Percentiles rank a stretch among this genome's conserved stretches.
Conservation (phyloP, 345 rosid genomes). For the Streptanthus diversifolius region DNA sequence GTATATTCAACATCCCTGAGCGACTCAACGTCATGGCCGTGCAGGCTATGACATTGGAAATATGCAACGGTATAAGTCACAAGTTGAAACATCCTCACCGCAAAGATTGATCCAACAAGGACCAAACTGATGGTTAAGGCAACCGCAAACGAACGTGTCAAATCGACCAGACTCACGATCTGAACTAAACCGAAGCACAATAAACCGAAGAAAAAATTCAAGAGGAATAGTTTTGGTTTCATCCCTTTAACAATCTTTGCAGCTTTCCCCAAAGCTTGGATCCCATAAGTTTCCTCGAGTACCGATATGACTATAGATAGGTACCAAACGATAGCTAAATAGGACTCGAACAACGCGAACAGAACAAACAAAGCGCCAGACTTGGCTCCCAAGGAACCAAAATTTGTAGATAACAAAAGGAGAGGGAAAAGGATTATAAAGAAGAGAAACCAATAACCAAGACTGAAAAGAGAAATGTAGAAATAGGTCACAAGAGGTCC, state of each 20-base stretch:
- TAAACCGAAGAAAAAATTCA: constrained; percentile 37
- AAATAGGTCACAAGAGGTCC: constrained; percentile 44
- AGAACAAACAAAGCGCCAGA: neutral
- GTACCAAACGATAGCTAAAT: constrained; percentile 46
- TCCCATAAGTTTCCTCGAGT: constrained; percentile 49
- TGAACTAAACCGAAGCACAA: constrained; percentile 1
- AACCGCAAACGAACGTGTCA: neutral
- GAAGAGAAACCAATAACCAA: constrained; percentile 39
- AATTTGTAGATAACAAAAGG: neutral
- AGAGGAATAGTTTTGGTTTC: constrained; percentile 42
- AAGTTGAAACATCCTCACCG: constrained; percentile 37
- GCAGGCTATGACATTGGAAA: constrained; percentile 42
- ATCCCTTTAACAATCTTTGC: constrained; percentile 47
- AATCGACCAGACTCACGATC: neutral
- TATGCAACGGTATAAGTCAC: constrained; percentile 47
- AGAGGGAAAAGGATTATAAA: constrained; percentile 14
- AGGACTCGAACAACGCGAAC: constrained; percentile 27
- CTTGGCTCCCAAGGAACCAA: neutral
- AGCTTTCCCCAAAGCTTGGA: constrained; percentile 59
- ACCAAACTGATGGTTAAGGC: constrained; percentile 27
- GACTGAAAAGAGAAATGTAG: constrained; percentile 34
- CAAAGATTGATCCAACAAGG: constrained; percentile 11
- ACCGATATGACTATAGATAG: constrained; percentile 53
- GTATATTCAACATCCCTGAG: constrained; percentile 36
- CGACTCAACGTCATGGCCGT: constrained; percentile 48